phyloP scores from a whole-genome alignment of 164 flowering plant species.

The Piper betle region DNA sequence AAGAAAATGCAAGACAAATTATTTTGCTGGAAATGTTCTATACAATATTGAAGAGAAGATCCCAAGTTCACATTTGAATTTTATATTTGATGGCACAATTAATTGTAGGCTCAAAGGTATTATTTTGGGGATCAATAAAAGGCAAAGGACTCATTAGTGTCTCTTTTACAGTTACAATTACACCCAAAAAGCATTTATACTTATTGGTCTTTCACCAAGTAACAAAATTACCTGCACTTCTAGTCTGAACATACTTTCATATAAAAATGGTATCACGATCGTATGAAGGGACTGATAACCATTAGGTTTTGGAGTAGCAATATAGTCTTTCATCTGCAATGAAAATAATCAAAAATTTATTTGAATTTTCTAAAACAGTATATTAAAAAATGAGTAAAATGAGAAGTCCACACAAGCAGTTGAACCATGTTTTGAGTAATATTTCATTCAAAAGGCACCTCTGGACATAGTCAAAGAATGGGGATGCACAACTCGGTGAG shows the following conservation, averaged over 20 bases:
- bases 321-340: conserved; percentile 85
- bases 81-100: too few relatives aligned
- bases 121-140: not conserved
- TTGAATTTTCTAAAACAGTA: not conserved
- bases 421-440: too few relatives aligned
- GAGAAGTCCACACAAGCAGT: not conserved
- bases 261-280: conserved; percentile 85
- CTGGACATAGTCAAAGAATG: too few relatives aligned
- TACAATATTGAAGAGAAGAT: too few relatives aligned
- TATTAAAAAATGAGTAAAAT: not conserved
- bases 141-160: not conserved
- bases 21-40: not conserved
- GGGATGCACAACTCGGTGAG: too few relatives aligned
- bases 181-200: not conserved
- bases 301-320: conserved; percentile 97
- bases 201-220: not conserved
- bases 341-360: not conserved
- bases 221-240: conserved; percentile 76
- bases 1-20: not conserved
- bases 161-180: too few relatives aligned
- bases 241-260: conserved; percentile 91
- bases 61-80: too few relatives aligned
- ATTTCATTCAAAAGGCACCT: too few relatives aligned
- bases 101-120: not conserved
- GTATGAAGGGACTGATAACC: conserved; percentile 98